phyloP scores from a whole-genome alignment of 768 basidiomycete species.

The Cystofilobasidium capitatum region DNA sequence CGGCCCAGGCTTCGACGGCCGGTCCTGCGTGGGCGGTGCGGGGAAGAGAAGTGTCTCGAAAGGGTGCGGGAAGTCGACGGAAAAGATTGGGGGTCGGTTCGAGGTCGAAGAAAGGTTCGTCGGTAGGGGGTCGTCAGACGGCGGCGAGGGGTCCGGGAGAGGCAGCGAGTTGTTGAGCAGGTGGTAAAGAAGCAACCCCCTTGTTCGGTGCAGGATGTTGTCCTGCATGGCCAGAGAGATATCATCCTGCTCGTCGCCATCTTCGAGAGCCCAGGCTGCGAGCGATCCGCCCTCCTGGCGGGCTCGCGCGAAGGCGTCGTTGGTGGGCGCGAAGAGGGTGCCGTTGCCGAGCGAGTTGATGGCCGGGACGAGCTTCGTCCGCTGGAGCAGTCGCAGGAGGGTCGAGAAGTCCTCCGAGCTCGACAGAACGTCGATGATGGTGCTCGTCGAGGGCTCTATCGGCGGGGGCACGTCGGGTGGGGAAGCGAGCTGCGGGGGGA shows the following conservation, averaged over 20 bases:
- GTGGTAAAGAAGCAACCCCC: conserved; percentile 91
- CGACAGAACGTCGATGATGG: conserved; percentile 68
- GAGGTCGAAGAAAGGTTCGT: too few species aligned
- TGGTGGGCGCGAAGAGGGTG: conserved; percentile 91
- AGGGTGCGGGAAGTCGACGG: conserved; percentile 33
- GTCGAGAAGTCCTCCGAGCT: conserved; percentile 66
- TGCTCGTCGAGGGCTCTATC: conserved; percentile 35
- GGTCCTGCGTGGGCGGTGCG: conserved; percentile 8
- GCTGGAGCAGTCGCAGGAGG: conserved; percentile 66
- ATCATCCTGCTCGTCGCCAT: conserved; percentile 23
- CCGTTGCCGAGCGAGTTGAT: conserved; percentile 71
- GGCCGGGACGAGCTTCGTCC: conserved; percentile 78
- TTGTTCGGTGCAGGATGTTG: conserved; percentile 70
- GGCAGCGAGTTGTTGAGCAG: conserved; percentile 70
- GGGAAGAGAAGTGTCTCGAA: conserved; percentile 38
- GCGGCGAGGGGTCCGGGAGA: too few species aligned
- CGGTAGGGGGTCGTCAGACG: too few species aligned
- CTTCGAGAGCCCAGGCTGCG: not conserved
- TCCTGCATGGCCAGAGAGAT: conserved; percentile 44
- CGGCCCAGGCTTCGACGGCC: conserved; percentile 52
- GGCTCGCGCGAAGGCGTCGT: conserved; percentile 52
- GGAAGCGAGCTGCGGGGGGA: too few species aligned
- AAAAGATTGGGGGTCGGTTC: too few species aligned
- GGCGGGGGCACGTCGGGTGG: too few species aligned
- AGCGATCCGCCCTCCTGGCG: not conserved